Evolutionary conservation across 139 green algal genomes (phyloP).

Genomic region (Picochlorum sp.): DNA sequence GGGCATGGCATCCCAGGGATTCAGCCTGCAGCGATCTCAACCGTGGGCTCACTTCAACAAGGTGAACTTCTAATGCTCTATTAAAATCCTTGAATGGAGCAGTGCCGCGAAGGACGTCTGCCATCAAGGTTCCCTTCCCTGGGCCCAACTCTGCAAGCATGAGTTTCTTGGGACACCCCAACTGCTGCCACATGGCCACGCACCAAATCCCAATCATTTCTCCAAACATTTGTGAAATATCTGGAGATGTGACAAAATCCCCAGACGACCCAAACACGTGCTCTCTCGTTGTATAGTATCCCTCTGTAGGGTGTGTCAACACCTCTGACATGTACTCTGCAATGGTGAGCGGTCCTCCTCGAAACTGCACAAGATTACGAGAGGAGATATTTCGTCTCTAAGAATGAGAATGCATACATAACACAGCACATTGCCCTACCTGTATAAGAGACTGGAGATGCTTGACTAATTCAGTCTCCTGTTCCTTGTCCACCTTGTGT

Average conservation of each 20-base stretch:
- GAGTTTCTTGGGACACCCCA: slow-evolving; percentile 65
- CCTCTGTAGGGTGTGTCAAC: slow-evolving; percentile 64
- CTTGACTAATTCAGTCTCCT: slow-evolving; percentile 37
- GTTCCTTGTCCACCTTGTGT: slow-evolving; percentile 10
- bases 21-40: slow-evolving; percentile 49
- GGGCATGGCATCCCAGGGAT: slow-evolving; percentile 22
- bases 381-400: too few relatives aligned
- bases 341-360: slow-evolving; percentile 81
- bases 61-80: slow-evolving; percentile 42
- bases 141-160: slow-evolving; percentile 89
- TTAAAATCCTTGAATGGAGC: slow-evolving; percentile 34
- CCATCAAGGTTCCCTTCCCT: slow-evolving; percentile 89
- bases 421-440: slow-evolving; percentile 5
- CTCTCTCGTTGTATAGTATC: slow-evolving; percentile 64
- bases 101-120: slow-evolving; percentile 80
- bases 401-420: too few relatives aligned
- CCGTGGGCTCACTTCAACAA: slow-evolving; percentile 75
- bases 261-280: slow-evolving; percentile 86
- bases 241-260: slow-evolving; percentile 94
- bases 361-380: slow-evolving; percentile 48
- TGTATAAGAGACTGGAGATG: slow-evolving; percentile 42
- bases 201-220: slow-evolving; percentile 95
- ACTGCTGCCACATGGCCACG: slow-evolving; percentile 69
- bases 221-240: slow-evolving; percentile 96
- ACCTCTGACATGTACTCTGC: slow-evolving; percentile 87